Conservation (phyloP, 2,329 filamentous ascomycete genomes). For the Botrytis squamosa region DNA sequence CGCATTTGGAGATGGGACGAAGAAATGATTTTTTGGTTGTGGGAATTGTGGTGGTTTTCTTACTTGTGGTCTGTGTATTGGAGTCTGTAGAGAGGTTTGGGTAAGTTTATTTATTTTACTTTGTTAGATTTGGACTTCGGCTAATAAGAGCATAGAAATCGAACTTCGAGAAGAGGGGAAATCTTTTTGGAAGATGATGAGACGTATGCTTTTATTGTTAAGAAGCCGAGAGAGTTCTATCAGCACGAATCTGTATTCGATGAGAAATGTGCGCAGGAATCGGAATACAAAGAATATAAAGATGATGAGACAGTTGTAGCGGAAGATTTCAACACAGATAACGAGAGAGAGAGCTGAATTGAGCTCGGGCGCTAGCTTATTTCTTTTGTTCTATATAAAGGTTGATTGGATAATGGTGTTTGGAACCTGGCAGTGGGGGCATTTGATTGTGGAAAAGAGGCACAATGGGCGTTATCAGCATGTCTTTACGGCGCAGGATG, state of each 20-base stretch:
- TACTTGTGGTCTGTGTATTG: constrained; percentile 26
- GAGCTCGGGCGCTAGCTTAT: neutral
- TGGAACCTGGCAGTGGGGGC: neutral
- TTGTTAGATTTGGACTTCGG: neutral
- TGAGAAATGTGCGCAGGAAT: neutral
- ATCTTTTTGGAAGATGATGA: constrained; percentile 34
- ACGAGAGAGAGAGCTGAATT: neutral
- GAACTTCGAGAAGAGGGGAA: constrained; percentile 20
- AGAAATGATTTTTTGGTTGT: constrained; percentile 36
- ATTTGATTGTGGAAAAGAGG: neutral
- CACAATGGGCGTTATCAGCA: neutral
- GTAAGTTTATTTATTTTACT: neutral
- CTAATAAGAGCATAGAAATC: neutral
- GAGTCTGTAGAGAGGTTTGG: constrained; percentile 29
- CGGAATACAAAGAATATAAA: neutral
- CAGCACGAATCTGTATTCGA: neutral
- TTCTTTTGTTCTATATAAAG: neutral
- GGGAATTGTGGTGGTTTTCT: constrained; percentile 35
- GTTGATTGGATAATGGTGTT: neutral
- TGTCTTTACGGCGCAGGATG: neutral
- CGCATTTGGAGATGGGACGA: constrained; percentile 15
- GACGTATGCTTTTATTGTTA: constrained; percentile 25
- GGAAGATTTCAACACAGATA: neutral
- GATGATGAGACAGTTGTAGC: constrained; percentile 17
- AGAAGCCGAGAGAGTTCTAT: constrained; percentile 20